These are phyloP conservation scores for Metschnikowia hibisci DNA, from an alignment of 805 yeast genomes.

Conservation along the genomic window DNA sequence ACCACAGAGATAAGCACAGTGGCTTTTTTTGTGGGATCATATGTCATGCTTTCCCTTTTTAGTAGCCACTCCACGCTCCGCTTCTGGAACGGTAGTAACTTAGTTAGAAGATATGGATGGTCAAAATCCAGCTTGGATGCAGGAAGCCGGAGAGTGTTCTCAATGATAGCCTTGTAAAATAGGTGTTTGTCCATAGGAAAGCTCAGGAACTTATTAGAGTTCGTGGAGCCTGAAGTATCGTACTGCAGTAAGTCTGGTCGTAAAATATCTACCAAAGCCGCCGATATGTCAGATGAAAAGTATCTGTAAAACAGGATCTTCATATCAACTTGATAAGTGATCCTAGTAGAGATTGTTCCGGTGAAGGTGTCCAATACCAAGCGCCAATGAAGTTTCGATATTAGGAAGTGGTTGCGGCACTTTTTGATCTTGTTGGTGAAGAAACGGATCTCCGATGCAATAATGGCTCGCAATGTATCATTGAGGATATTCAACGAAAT, in stretches of 20 bases:
- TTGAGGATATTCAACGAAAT: conserved; percentile 14
- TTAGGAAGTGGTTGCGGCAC: conserved; percentile 13
- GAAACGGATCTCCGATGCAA: conserved; percentile 14
- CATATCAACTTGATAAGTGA: conserved; percentile 11
- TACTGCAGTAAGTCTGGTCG: not conserved
- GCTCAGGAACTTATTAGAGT: not conserved
- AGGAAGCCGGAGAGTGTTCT: conserved; percentile 34
- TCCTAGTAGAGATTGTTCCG: conserved; percentile 1
- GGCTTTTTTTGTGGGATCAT: conserved; percentile 24
- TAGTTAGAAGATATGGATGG: conserved; percentile 42
- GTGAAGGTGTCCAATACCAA: conserved; percentile 7
- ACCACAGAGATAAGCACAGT: conserved; percentile 22
- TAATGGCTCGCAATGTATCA: not conserved
- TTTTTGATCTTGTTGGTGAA: conserved; percentile 11
- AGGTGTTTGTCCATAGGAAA: conserved; percentile 30
- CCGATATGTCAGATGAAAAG: conserved; percentile 17
- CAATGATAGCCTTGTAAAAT: conserved; percentile 50
- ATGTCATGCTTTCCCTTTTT: conserved; percentile 43
- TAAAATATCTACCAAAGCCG: conserved; percentile 7
- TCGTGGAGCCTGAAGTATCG: not conserved
- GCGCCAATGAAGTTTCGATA: conserved; percentile 5
- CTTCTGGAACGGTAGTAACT: conserved; percentile 48
- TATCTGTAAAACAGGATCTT: conserved; percentile 13
- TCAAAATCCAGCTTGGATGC: conserved; percentile 21
- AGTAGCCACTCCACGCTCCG: conserved; percentile 57